These are phyloP conservation scores for Phytophthora pluvialis DNA, from an alignment of 352 stramenopile species.

Conservation along the genomic window DNA sequence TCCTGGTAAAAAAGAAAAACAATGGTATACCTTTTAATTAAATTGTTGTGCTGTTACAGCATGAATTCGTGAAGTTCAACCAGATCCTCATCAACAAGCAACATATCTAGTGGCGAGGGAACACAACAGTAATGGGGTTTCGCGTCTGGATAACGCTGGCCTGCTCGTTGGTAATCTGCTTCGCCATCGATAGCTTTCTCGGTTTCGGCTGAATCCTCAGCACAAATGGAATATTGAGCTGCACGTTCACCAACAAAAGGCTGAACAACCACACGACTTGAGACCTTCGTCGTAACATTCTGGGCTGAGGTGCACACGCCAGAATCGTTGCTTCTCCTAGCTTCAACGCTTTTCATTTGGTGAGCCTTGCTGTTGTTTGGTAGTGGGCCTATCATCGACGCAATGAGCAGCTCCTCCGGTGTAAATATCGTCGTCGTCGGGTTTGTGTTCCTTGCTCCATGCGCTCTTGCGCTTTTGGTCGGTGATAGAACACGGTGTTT, in stretches of 20 bases:
- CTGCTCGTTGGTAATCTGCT: too few relatives aligned
- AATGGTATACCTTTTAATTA: too few relatives aligned
- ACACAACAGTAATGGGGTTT: too few relatives aligned
- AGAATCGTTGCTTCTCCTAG: too few relatives aligned
- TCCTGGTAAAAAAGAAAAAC: too few relatives aligned
- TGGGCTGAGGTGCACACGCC: too few relatives aligned
- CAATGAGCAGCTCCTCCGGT: constrained; percentile 2
- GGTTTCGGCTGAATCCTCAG: not conserved
- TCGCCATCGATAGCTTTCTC: not conserved
- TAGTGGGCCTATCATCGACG: not conserved
- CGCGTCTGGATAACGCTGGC: not conserved
- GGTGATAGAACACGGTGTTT: not conserved
- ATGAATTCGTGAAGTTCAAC: too few relatives aligned
- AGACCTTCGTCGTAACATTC: too few relatives aligned
- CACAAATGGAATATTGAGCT: too few relatives aligned
- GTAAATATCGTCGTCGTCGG: not conserved
- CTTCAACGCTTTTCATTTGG: too few relatives aligned
- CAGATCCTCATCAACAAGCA: constrained; percentile 11
- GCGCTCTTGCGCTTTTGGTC: not conserved
- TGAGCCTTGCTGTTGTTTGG: not conserved
- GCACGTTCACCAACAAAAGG: not conserved
- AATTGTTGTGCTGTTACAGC: too few relatives aligned
- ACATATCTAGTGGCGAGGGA: constrained; percentile 13
- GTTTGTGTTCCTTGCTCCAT: not conserved
- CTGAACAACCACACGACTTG: too few relatives aligned